Percentiles rank a stretch among this genome's conserved stretches.
phyloP scores from a whole-genome alignment of 768 basidiomycete genomes.

The Flagelloscypha sp. region DNA sequence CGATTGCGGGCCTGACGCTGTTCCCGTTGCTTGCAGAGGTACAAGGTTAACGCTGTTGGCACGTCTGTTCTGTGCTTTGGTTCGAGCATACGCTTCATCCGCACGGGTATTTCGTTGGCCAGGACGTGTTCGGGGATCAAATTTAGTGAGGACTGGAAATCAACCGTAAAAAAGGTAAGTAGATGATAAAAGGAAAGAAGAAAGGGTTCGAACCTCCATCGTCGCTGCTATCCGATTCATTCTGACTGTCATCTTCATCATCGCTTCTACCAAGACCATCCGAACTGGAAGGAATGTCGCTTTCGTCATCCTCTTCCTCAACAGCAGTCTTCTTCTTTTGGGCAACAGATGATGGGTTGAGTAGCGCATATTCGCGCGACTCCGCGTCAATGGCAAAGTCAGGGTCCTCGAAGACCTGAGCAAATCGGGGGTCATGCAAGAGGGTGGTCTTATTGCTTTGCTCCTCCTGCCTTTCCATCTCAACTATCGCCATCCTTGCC shows the following conservation, averaged over 20 bases:
- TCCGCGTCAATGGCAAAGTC: slow-evolving; percentile 88
- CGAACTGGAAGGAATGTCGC: slow-evolving; percentile 58
- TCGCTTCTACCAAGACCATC: slow-evolving; percentile 39
- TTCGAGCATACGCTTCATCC: slow-evolving; percentile 36
- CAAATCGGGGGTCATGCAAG: slow-evolving; percentile 83
- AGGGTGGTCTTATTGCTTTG: slow-evolving; percentile 34
- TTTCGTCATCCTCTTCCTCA: slow-evolving; percentile 85
- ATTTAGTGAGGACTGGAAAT: slow-evolving; percentile 38
- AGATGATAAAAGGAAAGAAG: slow-evolving; percentile 8
- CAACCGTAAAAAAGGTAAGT: slow-evolving; percentile 1
- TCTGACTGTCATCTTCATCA: slow-evolving; percentile 23
- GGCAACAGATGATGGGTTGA: slow-evolving; percentile 81
- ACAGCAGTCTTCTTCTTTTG: slow-evolving; percentile 71
- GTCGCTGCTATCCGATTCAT: slow-evolving; percentile 38
- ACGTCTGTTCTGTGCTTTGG: slow-evolving; percentile 34
- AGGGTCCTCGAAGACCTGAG: slow-evolving; percentile 82
- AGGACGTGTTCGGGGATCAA: slow-evolving; percentile 41
- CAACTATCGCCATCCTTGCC: slow-evolving; percentile 30
- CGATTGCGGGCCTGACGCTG: slow-evolving; percentile 19
- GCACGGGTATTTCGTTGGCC: slow-evolving; percentile 40
- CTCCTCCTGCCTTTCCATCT: slow-evolving; percentile 19
- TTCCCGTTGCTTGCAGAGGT: slow-evolving; percentile 43
- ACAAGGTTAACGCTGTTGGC: slow-evolving; percentile 58
- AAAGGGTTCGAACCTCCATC: slow-evolving; percentile 31
- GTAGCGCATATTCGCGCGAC: slow-evolving; percentile 80